These are phyloP conservation scores for Sporisorium scitamineum DNA, from an alignment of 1,284 basidiomycete species.

Conservation along the genomic window DNA sequence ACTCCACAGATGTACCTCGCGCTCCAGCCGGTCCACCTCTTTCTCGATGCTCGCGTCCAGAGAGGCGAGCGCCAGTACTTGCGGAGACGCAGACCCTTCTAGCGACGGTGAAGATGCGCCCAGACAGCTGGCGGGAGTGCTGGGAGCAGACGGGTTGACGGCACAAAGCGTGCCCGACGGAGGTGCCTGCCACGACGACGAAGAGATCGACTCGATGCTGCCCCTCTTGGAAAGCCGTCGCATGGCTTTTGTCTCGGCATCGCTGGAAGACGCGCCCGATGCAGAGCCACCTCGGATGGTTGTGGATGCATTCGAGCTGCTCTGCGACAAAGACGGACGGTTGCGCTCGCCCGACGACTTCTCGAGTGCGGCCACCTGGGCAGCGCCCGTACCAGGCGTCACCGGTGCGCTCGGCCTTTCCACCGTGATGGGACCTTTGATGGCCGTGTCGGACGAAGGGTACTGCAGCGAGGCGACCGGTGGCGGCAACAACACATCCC, in stretches of 20 bases:
- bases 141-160: constrained; percentile 23
- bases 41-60: constrained; percentile 53
- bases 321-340: constrained; percentile 23
- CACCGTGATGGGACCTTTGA: constrained; percentile 38
- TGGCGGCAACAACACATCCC: constrained; percentile 53
- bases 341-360: constrained; percentile 41
- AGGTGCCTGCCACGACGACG: constrained; percentile 48
- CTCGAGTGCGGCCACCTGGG: constrained; percentile 44
- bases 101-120: constrained; percentile 15
- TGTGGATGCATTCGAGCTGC: constrained; percentile 23
- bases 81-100: constrained; percentile 42
- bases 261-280: constrained; percentile 3
- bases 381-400: constrained; percentile 40
- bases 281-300: constrained; percentile 3
- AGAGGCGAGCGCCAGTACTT: constrained; percentile 40
- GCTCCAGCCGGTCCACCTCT: constrained; percentile 64
- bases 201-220: constrained; percentile 47
- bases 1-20: constrained; percentile 62
- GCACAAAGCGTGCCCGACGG: constrained; percentile 27
- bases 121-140: constrained; percentile 34
- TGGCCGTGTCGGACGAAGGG: constrained; percentile 16
- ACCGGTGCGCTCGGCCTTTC: constrained; percentile 39
- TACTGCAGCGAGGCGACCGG: constrained; percentile 34
- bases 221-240: constrained; percentile 7
- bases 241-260: neutral